Evolutionary conservation across 1,284 basidiomycete genomes (phyloP), one percentile per base, ranked within the genome.

Genomic region (Microbotryomycetes sp.): DNA sequence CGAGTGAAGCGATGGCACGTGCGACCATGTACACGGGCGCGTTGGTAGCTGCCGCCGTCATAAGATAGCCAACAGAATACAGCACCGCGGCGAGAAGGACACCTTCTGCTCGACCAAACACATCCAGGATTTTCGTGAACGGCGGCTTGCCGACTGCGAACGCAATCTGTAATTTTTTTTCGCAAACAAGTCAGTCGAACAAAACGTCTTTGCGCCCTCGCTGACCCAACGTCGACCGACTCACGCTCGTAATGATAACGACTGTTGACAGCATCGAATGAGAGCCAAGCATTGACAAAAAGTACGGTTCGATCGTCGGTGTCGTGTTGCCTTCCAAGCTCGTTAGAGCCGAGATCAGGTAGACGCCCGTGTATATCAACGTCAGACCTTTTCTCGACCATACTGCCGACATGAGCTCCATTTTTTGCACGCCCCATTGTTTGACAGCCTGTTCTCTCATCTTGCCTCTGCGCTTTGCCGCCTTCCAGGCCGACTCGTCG

Each of bases 121-220:
- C 70, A 61, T 73, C 72, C 35, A 73, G 66, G 27, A 73, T 64
- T 55, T 73, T 73, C 29, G 71, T 72, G 59, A 73, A 66, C 0
- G 72, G 72, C 1, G 72, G 72, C 45, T 72, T 72, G 24, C 71
- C 72, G 28, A 73, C 66, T 3, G 72, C 72, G 55, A 65, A 71
- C 9, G 67, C 69, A 51, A 72, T 68, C 70, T 71, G 54, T 0
- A 27, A n/a, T 24, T 26, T 23, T 21, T 49, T n/a, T n/a, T n/a
- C n/a, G n/a, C n/a, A n/a, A n/a, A n/a, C n/a, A n/a, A n/a, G n/a
- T n/a, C 9, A 9, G n/a, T 7, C 16, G 7, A 29, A 26, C 13
- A 18, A 4, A 30, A 13, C 4, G 47, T 3, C n/a, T 18, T 2
- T n/a, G n/a, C n/a, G n/a, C n/a, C n/a, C n/a, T n/a, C n/a, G n/a